These are phyloP conservation scores for Suillus decipiens DNA, from an alignment of 768 basidiomycete species.

Conservation along the genomic window DNA sequence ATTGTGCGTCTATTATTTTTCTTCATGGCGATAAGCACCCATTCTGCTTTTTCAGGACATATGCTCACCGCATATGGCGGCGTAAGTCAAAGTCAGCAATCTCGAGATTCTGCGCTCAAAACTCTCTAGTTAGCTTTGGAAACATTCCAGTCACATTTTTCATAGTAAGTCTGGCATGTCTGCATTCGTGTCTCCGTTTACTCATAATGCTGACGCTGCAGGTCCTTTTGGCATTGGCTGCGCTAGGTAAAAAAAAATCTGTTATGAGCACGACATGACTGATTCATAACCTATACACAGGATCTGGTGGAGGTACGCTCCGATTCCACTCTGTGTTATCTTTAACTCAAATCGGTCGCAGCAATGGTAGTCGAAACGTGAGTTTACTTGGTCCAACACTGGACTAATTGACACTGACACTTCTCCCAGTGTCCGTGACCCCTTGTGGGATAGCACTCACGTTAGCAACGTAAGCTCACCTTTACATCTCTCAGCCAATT, in stretches of 20 bases:
- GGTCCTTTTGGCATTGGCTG: constrained; percentile 31
- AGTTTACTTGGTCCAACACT: neutral
- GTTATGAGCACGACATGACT: neutral
- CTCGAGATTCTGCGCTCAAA: neutral
- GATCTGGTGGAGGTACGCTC: constrained; percentile 30
- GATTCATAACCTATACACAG: constrained; percentile 15
- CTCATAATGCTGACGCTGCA: constrained; percentile 6
- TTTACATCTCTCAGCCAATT: neutral
- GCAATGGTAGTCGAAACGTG: constrained; percentile 37
- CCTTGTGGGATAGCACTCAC: constrained; percentile 34
- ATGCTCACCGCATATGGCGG: constrained; percentile 41
- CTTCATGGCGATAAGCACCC: neutral
- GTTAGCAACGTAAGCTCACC: constrained; percentile 32
- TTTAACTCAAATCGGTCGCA: constrained; percentile 15
- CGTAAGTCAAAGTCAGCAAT: constrained; percentile 19
- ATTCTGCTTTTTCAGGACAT: constrained; percentile 26
- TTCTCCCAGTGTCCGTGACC: constrained; percentile 25
- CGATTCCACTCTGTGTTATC: neutral
- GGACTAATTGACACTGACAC: neutral
- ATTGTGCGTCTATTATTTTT: constrained; percentile 25
- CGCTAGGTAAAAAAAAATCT: constrained; percentile 23
- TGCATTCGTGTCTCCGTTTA: neutral
- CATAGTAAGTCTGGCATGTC: constrained; percentile 27
- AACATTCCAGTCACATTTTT: constrained; percentile 31
- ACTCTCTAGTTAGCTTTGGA: constrained; percentile 32